A percentile compares a stretch with the other conserved stretches of the same genome.
phyloP scores from a whole-genome alignment of 2,329 filamentous ascomycete genomes.

The Penicillium sp. region DNA sequence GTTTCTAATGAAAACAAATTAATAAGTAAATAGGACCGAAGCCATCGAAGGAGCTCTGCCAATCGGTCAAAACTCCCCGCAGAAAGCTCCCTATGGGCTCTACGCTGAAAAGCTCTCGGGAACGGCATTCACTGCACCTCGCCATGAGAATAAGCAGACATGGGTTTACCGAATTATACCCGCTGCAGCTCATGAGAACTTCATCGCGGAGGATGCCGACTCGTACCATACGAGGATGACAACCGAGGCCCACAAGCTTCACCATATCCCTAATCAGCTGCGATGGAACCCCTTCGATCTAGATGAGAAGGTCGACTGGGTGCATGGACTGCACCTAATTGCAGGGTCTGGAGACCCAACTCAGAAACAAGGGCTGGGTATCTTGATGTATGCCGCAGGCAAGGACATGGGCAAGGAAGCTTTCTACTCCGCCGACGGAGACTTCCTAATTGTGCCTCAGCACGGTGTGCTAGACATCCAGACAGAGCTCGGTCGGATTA shows the following conservation, averaged over 20 bases:
- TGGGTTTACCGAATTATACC: conserved; percentile 65
- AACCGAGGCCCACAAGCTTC: conserved; percentile 46
- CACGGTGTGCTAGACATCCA: conserved; percentile 65
- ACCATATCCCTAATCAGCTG: conserved; percentile 71
- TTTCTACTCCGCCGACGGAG: conserved; percentile 77
- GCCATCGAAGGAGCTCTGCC: conserved; percentile 66
- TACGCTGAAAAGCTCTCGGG: conserved; percentile 74
- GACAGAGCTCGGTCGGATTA: conserved; percentile 65
- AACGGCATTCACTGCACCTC: conserved; percentile 61
- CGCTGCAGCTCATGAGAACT: conserved; percentile 51
- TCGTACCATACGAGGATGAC: conserved; percentile 41
- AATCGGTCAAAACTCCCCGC: conserved; percentile 68
- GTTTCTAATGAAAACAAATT: neutral
- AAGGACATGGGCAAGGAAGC: conserved; percentile 69
- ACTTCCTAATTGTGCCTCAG: conserved; percentile 67
- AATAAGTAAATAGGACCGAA: conserved; percentile 52
- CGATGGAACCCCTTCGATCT: conserved; percentile 72
- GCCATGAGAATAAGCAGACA: conserved; percentile 60
- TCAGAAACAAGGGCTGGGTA: conserved; percentile 68
- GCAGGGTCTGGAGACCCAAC: conserved; percentile 72
- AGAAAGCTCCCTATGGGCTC: conserved; percentile 67
- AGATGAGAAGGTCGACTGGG: conserved; percentile 60
- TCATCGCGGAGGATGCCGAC: conserved; percentile 37
- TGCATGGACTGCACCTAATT: conserved; percentile 60
- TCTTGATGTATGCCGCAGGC: conserved; percentile 70